phyloP scores from a whole-genome alignment of 2,329 filamentous ascomycete species.

The Grosmannia penicillata region DNA sequence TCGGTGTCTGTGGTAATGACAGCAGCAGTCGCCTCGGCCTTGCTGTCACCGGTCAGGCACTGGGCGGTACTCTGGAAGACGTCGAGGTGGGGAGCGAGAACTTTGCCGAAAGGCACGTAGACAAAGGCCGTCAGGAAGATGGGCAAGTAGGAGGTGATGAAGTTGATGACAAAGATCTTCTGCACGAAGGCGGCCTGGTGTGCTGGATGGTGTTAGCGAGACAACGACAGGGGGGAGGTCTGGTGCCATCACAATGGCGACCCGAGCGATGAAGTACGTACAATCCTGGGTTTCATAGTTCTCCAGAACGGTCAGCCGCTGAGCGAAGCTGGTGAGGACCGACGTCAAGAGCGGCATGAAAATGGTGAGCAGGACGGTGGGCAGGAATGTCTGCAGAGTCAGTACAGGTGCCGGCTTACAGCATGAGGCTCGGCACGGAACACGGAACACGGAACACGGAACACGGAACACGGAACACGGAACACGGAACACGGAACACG shows the following conservation, averaged over 20 bases:
- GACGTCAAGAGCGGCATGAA: constrained; percentile 65
- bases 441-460: background rate
- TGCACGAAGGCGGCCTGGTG: constrained; percentile 74
- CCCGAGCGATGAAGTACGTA: constrained; percentile 15
- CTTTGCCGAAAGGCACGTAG: constrained; percentile 69
- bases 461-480: background rate
- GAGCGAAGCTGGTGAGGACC: constrained; percentile 62
- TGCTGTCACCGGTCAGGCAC: constrained; percentile 58
- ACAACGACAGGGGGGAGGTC: background rate
- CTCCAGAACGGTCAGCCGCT: constrained; percentile 64
- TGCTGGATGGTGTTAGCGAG: constrained; percentile 24
- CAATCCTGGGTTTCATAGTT: constrained; percentile 81
- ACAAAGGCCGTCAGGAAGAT: constrained; percentile 66
- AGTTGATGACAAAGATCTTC: constrained; percentile 84
- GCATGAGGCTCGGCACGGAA: too few species aligned
- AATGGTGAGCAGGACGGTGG: constrained; percentile 73
- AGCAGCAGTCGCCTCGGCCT: constrained; percentile 20
- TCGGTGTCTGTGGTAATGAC: constrained; percentile 24
- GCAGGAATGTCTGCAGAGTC: constrained; percentile 51
- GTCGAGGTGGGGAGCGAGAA: constrained; percentile 75
- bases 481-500: background rate
- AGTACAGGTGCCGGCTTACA: too few species aligned
- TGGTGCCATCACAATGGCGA: too few species aligned
- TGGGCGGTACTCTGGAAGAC: constrained; percentile 63
- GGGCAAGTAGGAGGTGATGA: constrained; percentile 66